These are phyloP conservation scores for Vigna radiata DNA, from an alignment of 306 rosid genomes.

Conservation along the genomic window DNA sequence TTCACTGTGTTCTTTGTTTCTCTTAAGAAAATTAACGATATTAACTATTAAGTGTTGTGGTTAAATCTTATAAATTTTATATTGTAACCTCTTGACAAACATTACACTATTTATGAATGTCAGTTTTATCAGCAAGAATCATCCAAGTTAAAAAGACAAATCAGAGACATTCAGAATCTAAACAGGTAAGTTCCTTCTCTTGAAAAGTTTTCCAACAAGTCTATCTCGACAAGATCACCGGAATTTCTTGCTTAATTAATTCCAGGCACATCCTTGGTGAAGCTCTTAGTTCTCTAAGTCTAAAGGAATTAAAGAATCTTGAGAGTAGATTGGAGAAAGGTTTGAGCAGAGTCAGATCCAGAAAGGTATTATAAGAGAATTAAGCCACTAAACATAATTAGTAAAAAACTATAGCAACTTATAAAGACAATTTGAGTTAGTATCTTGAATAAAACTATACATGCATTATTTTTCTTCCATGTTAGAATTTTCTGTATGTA, in stretches of 20 bases:
- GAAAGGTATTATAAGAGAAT: constrained; percentile 59
- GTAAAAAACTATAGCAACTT: neutral
- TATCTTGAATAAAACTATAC: neutral
- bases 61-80: neutral
- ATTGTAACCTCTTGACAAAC: neutral
- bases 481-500: neutral
- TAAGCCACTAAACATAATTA: neutral
- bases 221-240: neutral
- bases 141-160: constrained; percentile 78
- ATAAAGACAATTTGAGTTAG: constrained; percentile 5
- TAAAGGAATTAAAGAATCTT: constrained; percentile 81
- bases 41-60: neutral
- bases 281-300: constrained; percentile 69
- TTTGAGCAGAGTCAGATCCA: constrained; percentile 78
- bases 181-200: constrained; percentile 58
- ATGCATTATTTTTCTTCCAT: neutral
- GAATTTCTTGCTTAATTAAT: neutral
- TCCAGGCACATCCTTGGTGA: constrained; percentile 85
- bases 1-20: no score
- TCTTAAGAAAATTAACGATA: neutral
- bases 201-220: neutral
- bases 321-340: constrained; percentile 92
- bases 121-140: constrained; percentile 94
- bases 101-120: neutral
- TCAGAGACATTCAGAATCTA: constrained; percentile 77